Evolutionary conservation across 257 asterid species (phyloP).

Genomic region (Solanum arcanum): DNA sequence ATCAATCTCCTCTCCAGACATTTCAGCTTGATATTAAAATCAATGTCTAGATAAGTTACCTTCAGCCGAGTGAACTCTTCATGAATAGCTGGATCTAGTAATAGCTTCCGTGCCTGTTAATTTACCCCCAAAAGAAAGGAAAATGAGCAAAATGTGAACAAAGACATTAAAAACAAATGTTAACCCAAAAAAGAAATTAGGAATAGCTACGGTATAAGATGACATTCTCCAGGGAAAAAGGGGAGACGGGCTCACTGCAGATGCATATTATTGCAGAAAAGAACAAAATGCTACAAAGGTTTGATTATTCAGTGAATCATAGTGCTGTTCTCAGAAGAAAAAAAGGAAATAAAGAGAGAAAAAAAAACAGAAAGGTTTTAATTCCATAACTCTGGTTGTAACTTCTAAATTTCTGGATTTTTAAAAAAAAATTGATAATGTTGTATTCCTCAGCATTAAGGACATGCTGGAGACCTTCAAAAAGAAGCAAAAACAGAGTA

Average conservation of each 20-base stretch:
- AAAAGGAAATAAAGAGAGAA: too few relatives aligned
- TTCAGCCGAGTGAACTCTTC: conserved; percentile 90
- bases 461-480: not conserved
- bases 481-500: not conserved
- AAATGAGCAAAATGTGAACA: not conserved
- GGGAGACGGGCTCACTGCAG: not conserved
- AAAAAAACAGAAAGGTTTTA: not conserved
- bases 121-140: not conserved
- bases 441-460: not conserved
- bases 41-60: conserved; percentile 26
- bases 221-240: not conserved
- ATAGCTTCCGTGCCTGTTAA: conserved; percentile 68
- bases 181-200: not conserved
- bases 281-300: not conserved
- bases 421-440: too few relatives aligned
- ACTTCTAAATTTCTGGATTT: not conserved
- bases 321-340: not conserved
- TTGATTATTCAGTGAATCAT: not conserved
- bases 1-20: not conserved
- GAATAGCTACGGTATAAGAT: not conserved
- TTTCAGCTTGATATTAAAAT: not conserved
- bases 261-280: not conserved
- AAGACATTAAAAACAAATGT: not conserved
- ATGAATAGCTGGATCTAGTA: conserved; percentile 96
- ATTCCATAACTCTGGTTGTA: not conserved